Percentiles rank a stretch among this genome's conserved stretches.
Conservation (phyloP, 192 early-diverging fungal species). For the Kappamyces sp. region DNA sequence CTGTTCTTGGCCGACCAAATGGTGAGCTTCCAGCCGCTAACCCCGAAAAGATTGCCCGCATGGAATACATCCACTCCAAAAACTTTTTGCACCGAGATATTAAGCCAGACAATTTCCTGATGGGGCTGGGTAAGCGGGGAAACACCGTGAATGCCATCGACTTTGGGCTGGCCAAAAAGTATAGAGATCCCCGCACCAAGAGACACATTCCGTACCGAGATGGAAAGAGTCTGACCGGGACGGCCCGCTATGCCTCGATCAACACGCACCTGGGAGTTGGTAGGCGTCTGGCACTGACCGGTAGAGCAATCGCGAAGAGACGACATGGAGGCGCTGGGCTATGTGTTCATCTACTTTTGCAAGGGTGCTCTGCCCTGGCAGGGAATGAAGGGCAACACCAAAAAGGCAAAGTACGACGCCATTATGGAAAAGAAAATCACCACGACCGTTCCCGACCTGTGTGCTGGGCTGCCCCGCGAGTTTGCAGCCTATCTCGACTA, state of each 20-base stretch:
- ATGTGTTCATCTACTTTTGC: slow-evolving; percentile 91
- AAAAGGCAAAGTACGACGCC: slow-evolving; percentile 91
- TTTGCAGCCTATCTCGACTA: slow-evolving; percentile 78
- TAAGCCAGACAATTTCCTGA: slow-evolving; percentile 58
- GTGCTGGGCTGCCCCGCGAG: slow-evolving; percentile 79
- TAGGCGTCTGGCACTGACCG: slow-evolving; percentile 17
- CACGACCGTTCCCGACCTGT: slow-evolving; percentile 73
- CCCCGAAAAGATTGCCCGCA: neutral
- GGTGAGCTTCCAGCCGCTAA: slow-evolving; percentile 31
- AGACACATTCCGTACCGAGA: slow-evolving; percentile 89
- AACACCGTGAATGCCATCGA: slow-evolving; percentile 66
- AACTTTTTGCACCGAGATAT: slow-evolving; percentile 61
- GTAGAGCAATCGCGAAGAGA: slow-evolving; percentile 83
- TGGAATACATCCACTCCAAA: slow-evolving; percentile 50
- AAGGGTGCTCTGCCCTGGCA: slow-evolving; percentile 82
- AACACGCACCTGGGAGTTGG: slow-evolving; percentile 84
- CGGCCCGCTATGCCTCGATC: slow-evolving; percentile 87
- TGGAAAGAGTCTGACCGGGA: slow-evolving; percentile 75
- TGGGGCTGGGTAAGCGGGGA: slow-evolving; percentile 49
- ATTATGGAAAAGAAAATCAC: slow-evolving; percentile 90
- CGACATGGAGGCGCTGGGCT: slow-evolving; percentile 81
- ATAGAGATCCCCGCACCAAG: slow-evolving; percentile 78
- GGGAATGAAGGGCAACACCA: slow-evolving; percentile 80
- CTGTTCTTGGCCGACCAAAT: slow-evolving; percentile 81
- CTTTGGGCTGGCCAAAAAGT: slow-evolving; percentile 90